These are phyloP conservation scores for Meyerozyma carpophila DNA, from an alignment of 1,139 yeast genomes.

Conservation along the genomic window DNA sequence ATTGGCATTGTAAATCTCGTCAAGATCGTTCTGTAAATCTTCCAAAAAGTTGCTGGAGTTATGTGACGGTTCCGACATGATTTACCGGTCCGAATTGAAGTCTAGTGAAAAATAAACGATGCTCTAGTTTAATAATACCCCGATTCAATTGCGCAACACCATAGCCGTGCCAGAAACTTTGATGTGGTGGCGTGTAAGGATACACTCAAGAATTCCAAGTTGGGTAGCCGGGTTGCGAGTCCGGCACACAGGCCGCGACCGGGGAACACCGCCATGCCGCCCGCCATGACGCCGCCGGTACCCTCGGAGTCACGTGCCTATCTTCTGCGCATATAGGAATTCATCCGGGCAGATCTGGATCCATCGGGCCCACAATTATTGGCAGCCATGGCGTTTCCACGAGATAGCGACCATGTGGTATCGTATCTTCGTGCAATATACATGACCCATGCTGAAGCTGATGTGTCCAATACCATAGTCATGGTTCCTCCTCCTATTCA, in stretches of 20 bases:
- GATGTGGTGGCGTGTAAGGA: background rate
- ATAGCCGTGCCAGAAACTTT: background rate
- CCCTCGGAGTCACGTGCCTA: too few species aligned
- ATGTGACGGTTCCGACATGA: slow-evolving; percentile 2
- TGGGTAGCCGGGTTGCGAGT: background rate
- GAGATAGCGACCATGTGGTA: background rate
- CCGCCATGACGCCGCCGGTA: too few species aligned
- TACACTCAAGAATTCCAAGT: background rate
- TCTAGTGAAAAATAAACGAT: background rate
- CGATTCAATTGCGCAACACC: background rate
- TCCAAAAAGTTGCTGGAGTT: slow-evolving; percentile 4
- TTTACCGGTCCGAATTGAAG: background rate
- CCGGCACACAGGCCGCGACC: background rate
- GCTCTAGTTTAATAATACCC: background rate
- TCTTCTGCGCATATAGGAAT: too few species aligned
- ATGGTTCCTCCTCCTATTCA: background rate
- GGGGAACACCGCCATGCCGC: too few species aligned
- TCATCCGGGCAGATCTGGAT: background rate
- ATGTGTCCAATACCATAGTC: background rate
- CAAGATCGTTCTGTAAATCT: slow-evolving; percentile 28
- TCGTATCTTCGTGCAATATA: slow-evolving; percentile 1
- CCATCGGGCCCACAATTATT: background rate
- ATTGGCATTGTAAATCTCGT: slow-evolving; percentile 30
- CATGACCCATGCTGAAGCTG: background rate
- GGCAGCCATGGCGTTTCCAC: background rate